Evolutionary conservation across 441 rosid species (phyloP).

Genomic region (Croton setiger): DNA sequence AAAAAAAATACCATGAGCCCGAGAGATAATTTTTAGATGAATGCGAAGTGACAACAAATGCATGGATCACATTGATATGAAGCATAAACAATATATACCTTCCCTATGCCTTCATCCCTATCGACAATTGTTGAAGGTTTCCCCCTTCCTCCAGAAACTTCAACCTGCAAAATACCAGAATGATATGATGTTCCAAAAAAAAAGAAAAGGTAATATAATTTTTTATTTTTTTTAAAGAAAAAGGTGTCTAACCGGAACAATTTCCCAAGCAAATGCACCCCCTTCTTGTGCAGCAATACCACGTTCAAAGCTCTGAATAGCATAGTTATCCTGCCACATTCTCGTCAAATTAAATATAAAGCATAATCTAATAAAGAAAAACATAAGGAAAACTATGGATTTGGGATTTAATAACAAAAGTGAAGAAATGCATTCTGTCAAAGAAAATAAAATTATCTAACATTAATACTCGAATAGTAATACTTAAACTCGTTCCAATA

Average conservation of each 20-base stretch:
- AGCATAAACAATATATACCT: conserved; percentile 44
- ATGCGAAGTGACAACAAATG: neutral
- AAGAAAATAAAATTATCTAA: neutral
- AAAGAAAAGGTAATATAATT: conserved; percentile 4
- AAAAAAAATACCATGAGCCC: neutral
- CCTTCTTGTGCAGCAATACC: conserved; percentile 91
- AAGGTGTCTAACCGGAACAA: conserved; percentile 63
- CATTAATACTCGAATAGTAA: neutral
- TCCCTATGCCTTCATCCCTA: conserved; percentile 94
- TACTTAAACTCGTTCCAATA: neutral
- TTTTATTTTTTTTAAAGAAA: conserved; percentile 14
- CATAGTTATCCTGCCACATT: conserved; percentile 67
- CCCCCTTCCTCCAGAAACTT: conserved; percentile 96
- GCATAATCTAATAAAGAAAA: neutral
- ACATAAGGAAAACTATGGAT: neutral
- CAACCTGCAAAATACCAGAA: conserved; percentile 52
- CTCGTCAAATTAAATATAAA: neutral
- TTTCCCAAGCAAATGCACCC: conserved; percentile 93
- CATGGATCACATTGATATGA: neutral
- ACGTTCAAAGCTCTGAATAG: conserved; percentile 94
- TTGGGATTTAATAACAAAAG: neutral
- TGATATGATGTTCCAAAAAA: conserved; percentile 15
- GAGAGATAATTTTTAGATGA: neutral
- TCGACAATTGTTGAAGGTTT: conserved; percentile 76
- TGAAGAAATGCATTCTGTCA: neutral